Conservation (phyloP, 148 eudicot species). For the Fallopia convolvulus region DNA sequence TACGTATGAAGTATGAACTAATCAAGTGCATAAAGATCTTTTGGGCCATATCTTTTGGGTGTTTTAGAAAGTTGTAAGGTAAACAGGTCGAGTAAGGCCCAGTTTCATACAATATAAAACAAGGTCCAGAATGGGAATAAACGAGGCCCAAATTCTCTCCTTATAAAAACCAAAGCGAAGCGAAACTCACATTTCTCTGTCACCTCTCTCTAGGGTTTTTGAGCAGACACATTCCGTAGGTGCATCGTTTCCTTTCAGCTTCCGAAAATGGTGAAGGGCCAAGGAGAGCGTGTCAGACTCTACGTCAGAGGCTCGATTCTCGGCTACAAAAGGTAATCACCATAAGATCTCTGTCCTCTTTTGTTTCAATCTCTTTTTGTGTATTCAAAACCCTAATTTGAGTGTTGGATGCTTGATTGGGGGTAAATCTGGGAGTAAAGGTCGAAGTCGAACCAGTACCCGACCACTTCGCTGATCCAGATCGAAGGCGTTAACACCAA, state of each 20-base stretch:
- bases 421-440: constrained; percentile 14
- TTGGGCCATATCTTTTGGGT: too few relatives aligned
- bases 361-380: not conserved
- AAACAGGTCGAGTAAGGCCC: not conserved
- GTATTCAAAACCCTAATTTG: not conserved
- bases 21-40: too few relatives aligned
- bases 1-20: too few relatives aligned
- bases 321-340: constrained; percentile 61
- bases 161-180: not conserved
- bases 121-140: not conserved
- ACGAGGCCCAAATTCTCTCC: not conserved
- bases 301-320: constrained; percentile 59
- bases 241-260: not conserved
- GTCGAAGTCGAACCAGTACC: constrained; percentile 90
- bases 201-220: constrained; percentile 10
- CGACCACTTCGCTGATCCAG: constrained; percentile 69
- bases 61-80: too few relatives aligned
- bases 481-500: constrained; percentile 82
- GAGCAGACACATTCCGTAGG: not conserved
- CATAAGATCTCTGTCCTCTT: not conserved
- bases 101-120: not conserved
- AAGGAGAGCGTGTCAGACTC: constrained; percentile 67
- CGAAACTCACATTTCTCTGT: not conserved
- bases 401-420: not conserved
- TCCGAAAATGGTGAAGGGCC: constrained; percentile 68